These are phyloP conservation scores for Eucalyptus camaldulensis DNA, from an alignment of 345 rosid species.

Conservation along the genomic window DNA sequence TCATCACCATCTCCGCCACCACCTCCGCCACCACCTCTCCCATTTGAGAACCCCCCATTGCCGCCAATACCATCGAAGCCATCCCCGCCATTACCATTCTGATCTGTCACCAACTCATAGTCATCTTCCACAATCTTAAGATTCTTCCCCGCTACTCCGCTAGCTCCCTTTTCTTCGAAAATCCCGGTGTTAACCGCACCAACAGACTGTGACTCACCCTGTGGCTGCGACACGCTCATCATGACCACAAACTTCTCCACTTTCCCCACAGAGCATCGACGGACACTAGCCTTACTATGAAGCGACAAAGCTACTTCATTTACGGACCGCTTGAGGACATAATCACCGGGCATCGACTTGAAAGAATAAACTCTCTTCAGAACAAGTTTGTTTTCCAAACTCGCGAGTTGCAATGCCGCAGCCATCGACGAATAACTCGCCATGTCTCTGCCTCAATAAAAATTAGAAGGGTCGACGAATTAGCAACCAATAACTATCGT, in stretches of 20 bases:
- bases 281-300: background rate
- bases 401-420: constrained; percentile 10
- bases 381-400: constrained; percentile 7
- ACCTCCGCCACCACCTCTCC: constrained; percentile 3
- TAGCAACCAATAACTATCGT: background rate
- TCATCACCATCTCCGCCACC: constrained; percentile 19
- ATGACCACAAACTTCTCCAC: constrained; percentile 18
- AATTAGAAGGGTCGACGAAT: constrained; percentile 18
- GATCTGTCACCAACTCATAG: background rate
- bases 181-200: background rate
- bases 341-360: background rate
- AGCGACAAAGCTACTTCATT: background rate
- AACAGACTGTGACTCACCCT: constrained; percentile 15
- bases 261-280: constrained; percentile 8
- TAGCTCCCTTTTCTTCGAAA: background rate
- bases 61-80: constrained; percentile 14
- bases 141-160: background rate
- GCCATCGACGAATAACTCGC: constrained; percentile 23
- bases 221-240: constrained; percentile 17
- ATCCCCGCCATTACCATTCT: background rate
- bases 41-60: background rate
- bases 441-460: constrained; percentile 12
- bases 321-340: background rate
- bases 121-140: background rate
- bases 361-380: background rate